phyloP scores from a whole-genome alignment of 306 rosid genomes.

The Carpinus viminea region DNA sequence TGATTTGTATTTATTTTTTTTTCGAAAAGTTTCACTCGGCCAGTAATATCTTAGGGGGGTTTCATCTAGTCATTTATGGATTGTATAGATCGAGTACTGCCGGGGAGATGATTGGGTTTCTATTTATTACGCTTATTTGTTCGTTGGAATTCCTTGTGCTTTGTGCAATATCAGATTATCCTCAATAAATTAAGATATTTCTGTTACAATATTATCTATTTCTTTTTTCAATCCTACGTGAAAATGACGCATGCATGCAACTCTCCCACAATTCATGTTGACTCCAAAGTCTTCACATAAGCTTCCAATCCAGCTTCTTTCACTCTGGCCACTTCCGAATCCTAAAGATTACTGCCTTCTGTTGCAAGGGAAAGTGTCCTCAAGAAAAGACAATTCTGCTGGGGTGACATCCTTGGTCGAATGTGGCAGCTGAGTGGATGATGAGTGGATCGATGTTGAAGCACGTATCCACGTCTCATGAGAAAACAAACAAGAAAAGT shows the following conservation, averaged over 20 bases:
- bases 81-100: slow-evolving; percentile 37
- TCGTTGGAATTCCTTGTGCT: neutral
- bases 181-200: neutral
- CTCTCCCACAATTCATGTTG: neutral
- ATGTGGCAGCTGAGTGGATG: neutral
- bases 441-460: too few species aligned
- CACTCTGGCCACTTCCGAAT: neutral
- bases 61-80: neutral
- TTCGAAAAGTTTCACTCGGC: slow-evolving; percentile 17
- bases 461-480: neutral
- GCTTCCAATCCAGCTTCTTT: neutral
- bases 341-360: neutral
- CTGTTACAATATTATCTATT: neutral
- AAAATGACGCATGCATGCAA: neutral
- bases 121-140: slow-evolving; percentile 38
- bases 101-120: slow-evolving; percentile 43
- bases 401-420: neutral
- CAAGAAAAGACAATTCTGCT: neutral
- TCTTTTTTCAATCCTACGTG: too few species aligned
- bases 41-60: neutral
- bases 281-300: neutral
- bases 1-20: slow-evolving; percentile 28
- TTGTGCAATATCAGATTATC: neutral
- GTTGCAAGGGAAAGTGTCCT: neutral
- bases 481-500: too few species aligned